Conservation (phyloP, 176 grass and related monocot species). For the Bolboschoenus planiculmis region DNA sequence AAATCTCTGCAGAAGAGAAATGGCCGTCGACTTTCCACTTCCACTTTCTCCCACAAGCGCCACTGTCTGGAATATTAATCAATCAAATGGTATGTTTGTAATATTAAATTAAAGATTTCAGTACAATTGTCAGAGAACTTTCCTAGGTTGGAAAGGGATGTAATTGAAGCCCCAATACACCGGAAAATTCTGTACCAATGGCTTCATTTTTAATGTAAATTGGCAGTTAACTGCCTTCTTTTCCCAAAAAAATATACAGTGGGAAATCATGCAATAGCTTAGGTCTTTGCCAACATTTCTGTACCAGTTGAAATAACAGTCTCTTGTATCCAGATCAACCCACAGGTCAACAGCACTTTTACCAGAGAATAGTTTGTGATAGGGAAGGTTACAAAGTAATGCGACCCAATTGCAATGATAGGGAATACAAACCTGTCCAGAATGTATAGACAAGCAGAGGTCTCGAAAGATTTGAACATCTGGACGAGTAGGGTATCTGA, state of each 20-base stretch:
- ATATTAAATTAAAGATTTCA: neutral
- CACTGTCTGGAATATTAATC: slow-evolving; percentile 60
- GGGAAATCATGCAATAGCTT: neutral
- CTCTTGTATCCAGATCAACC: neutral
- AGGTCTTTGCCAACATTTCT: neutral
- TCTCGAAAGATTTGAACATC: slow-evolving; percentile 96
- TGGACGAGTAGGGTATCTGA: slow-evolving; percentile 80
- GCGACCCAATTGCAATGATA: neutral
- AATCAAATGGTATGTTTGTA: slow-evolving; percentile 21
- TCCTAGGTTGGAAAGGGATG: neutral
- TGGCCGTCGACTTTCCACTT: slow-evolving; percentile 91
- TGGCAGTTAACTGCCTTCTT: neutral
- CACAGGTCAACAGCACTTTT: neutral
- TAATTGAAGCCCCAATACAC: neutral
- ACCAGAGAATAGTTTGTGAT: neutral
- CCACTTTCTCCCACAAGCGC: slow-evolving; percentile 95
- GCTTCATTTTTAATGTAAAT: neutral
- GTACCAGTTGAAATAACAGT: neutral
- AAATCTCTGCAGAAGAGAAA: slow-evolving; percentile 85
- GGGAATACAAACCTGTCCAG: slow-evolving; percentile 48
- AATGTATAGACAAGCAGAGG: slow-evolving; percentile 73
- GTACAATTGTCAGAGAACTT: neutral
- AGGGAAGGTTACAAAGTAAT: neutral
- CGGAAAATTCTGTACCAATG: neutral
- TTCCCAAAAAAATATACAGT: neutral